Base-by-base conservation (phyloP, 495 filamentous ascomycete species). In the Podospora conica region DNA sequence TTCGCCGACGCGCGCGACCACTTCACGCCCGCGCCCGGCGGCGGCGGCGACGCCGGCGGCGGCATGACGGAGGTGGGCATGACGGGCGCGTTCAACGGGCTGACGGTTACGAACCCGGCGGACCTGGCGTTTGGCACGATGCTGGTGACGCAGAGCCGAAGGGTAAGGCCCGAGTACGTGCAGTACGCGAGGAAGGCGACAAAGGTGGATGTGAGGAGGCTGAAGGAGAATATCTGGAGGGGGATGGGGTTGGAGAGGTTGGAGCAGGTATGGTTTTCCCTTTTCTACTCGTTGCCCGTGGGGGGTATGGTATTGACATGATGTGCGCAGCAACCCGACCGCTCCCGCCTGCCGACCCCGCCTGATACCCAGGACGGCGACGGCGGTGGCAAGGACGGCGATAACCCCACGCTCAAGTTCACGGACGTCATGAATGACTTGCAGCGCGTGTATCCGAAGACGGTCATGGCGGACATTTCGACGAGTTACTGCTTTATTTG, bases 401-500 rank as follows among this genome's bases (percentile, higher is more conserved):
- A 82, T 28, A 75, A 74, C 28, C 69, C 76, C 8, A 73, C 76
- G 7, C 78, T 96, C 69, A 91, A 88, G 69, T 98, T 98, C 79
- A 97, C 95, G 0, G 77, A 85, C 4, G 86, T 98, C 64, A 96
- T 99, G 86, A 95, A 96, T 74, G 86, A 86, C 57, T 81, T 99
- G 22, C 90, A 95, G 76, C 75, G 79, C 3, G 93, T 96, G 1
- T 99, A 99, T 73, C 88, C 92, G 15, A 86, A 89, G 71, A 84
- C 90, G 65, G 83, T 84, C 27, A 90, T 99, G 84, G 87, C 87
- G 48, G 96, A 99, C 78, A 99, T 99, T 73, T 96, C 92, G 48
- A 99, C 96, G 1, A 92, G 88, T 59, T 99, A 88, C 75, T 96
- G 96, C 72, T 99, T 99, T 78, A 99, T 99, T 73, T 97, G 92